Evolutionary conservation across 345 rosid species (phyloP).

Genomic region (Linum trigynum): DNA sequence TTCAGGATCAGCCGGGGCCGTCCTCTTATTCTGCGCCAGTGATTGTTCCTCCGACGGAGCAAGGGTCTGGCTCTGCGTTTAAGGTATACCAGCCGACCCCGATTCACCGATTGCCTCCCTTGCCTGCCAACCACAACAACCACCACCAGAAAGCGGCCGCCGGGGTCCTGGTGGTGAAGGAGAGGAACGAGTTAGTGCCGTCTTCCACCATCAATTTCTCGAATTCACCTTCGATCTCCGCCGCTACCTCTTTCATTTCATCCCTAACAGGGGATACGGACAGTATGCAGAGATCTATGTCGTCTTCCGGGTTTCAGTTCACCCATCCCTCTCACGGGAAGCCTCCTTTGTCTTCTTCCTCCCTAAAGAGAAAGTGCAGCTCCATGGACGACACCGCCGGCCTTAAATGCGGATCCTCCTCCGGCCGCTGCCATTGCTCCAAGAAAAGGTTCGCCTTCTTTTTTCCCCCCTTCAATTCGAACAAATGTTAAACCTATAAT

Average conservation of each 20-base stretch:
- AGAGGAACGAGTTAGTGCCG: conserved; percentile 27
- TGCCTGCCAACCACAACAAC: conserved; percentile 40
- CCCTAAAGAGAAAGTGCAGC: conserved; percentile 59
- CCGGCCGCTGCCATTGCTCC: conserved; percentile 83
- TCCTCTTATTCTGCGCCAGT: no score
- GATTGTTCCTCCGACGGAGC: background rate
- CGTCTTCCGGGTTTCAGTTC: conserved; percentile 57
- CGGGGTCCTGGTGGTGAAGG: conserved; percentile 15
- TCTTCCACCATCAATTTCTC: conserved; percentile 42
- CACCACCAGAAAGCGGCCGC: background rate
- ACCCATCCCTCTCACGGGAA: conserved; percentile 52
- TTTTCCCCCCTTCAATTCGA: background rate
- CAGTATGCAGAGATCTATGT: conserved; percentile 35
- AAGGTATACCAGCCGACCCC: conserved; percentile 63
- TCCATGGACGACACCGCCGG: conserved; percentile 39
- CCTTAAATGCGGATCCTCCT: conserved; percentile 51
- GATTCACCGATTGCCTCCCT: conserved; percentile 59
- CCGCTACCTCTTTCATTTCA: conserved; percentile 55
- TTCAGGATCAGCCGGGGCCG: no score
- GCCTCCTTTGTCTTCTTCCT: conserved; percentile 55
- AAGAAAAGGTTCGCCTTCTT: conserved; percentile 56
- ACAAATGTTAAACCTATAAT: background rate
- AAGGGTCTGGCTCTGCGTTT: conserved; percentile 34
- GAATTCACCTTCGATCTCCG: conserved; percentile 43
- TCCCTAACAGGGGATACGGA: conserved; percentile 70